Evolutionary conservation across 495 filamentous ascomycete species (phyloP).

Genomic region (Platismatia glauca): DNA sequence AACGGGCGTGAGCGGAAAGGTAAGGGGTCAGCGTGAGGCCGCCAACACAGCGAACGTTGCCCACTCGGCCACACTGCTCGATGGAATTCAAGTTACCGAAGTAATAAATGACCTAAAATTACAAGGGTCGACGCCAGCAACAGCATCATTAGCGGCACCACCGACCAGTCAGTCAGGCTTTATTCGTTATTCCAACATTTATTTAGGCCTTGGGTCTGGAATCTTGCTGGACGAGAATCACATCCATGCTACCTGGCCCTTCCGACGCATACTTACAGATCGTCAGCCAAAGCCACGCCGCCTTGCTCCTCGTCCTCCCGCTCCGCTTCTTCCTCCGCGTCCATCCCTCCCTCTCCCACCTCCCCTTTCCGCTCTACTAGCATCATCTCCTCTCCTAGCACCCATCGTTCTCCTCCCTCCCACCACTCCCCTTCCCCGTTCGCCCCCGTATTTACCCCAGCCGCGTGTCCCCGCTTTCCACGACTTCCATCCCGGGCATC

Average conservation of each 20-base stretch:
- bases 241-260: not conserved
- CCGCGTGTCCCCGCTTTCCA: not conserved
- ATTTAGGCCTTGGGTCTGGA: not conserved
- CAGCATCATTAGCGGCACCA: not conserved
- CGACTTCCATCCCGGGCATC: not conserved
- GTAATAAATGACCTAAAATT: not conserved
- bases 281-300: not conserved
- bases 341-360: not conserved
- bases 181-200: not conserved
- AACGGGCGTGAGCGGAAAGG: no score
- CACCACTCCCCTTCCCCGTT: not conserved
- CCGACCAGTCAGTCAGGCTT: not conserved
- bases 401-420: not conserved
- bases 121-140: not conserved
- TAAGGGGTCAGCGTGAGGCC: no score
- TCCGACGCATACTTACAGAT: not conserved
- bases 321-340: not conserved
- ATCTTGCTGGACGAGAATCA: not conserved
- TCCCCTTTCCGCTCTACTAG: not conserved
- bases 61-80: not conserved
- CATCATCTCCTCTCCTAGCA: no score
- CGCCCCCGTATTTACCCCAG: not conserved
- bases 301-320: not conserved
- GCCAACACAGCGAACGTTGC: no score
- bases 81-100: not conserved